Evolutionary conservation across 2,329 filamentous ascomycete genomes (phyloP).

Genomic region (Cadophora sp.): DNA sequence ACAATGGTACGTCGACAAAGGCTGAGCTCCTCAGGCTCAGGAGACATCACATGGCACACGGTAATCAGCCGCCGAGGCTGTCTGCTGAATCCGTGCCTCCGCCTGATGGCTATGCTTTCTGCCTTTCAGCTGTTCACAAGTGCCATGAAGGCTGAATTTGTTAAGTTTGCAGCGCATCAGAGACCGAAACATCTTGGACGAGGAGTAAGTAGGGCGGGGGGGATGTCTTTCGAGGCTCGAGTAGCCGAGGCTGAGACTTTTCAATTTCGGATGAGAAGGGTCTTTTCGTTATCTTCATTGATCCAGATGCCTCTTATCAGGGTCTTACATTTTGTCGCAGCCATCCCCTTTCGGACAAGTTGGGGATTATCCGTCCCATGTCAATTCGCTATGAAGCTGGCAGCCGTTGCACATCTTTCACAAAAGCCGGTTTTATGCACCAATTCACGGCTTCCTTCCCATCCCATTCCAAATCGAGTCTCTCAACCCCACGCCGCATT

Average conservation of each 20-base stretch:
- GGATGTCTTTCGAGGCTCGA: no score
- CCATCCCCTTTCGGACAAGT: background rate
- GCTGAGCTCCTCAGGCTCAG: background rate
- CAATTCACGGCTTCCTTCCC: background rate
- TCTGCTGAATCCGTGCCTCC: background rate
- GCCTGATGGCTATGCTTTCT: background rate
- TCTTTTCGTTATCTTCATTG: background rate
- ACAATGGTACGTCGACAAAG: background rate
- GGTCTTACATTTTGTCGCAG: background rate
- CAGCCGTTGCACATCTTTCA: conserved; percentile 6
- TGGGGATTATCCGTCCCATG: conserved; percentile 6
- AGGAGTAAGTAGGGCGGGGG: no score
- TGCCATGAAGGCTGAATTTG: background rate
- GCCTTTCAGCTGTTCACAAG: background rate
- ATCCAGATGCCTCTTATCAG: background rate
- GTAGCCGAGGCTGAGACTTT: background rate
- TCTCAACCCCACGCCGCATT: background rate
- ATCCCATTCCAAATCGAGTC: background rate
- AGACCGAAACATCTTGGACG: no score
- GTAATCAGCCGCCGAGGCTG: conserved; percentile 8
- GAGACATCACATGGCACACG: background rate
- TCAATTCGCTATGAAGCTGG: background rate
- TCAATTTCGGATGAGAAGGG: background rate
- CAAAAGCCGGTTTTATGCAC: conserved; percentile 12
- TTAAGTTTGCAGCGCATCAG: background rate